Conservation (phyloP, 1,284 basidiomycete genomes). For the Fomitiporia mediterranea region DNA sequence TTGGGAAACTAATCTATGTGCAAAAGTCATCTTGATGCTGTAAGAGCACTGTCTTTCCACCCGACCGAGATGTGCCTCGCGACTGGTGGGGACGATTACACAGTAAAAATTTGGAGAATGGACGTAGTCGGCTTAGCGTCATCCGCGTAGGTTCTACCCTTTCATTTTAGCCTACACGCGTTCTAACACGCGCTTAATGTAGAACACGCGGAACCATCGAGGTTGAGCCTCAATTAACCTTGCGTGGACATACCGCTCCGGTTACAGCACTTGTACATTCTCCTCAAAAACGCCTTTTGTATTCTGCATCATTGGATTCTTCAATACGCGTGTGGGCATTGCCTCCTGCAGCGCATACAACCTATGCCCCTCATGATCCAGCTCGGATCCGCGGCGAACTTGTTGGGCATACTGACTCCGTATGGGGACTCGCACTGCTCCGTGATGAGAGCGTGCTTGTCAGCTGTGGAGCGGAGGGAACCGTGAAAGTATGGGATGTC, state of each 20-base stretch:
- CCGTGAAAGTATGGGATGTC: conserved; percentile 91
- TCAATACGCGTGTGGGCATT: conserved; percentile 90
- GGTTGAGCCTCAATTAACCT: conserved; percentile 86
- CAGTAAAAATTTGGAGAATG: conserved; percentile 94
- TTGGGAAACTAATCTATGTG: conserved; percentile 20
- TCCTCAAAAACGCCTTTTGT: conserved; percentile 69
- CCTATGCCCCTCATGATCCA: conserved; percentile 86
- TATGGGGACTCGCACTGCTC: conserved; percentile 88
- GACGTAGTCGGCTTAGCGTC: conserved; percentile 68
- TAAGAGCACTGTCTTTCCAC: conserved; percentile 86
- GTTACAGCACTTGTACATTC: conserved; percentile 89
- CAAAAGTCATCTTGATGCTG: conserved; percentile 86
- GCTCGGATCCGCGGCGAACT: conserved; percentile 74
- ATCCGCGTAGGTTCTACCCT: conserved; percentile 51
- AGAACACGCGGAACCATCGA: conserved; percentile 69
- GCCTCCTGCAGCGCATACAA: conserved; percentile 67
- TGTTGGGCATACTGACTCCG: conserved; percentile 89
- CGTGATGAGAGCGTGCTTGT: conserved; percentile 78
- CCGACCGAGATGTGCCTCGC: conserved; percentile 79
- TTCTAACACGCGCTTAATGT: conserved; percentile 24
- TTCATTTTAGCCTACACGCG: conserved; percentile 17
- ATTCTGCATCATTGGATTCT: conserved; percentile 90
- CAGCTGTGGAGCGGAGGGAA: conserved; percentile 87
- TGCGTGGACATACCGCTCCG: conserved; percentile 89
- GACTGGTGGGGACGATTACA: conserved; percentile 92